phyloP scores from a whole-genome alignment of 2,329 filamentous ascomycete genomes.

The Talaromyces islandicus region DNA sequence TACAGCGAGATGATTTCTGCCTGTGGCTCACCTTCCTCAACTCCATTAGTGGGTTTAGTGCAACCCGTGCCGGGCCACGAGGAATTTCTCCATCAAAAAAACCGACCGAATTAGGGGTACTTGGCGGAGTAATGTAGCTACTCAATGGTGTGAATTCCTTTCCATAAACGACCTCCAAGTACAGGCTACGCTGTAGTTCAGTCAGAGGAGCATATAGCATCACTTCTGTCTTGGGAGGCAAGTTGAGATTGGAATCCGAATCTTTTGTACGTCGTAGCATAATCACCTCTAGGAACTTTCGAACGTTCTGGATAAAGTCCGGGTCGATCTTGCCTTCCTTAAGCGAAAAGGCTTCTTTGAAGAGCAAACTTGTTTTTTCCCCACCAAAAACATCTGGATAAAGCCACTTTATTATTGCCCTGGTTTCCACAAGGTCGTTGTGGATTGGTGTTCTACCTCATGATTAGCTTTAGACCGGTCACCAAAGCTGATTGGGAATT shows the following conservation, averaged over 20 bases:
- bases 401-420: constrained; percentile 53
- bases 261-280: constrained; percentile 57
- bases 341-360: constrained; percentile 53
- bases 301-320: constrained; percentile 48
- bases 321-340: constrained; percentile 49
- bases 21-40: constrained; percentile 38
- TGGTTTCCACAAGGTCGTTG: constrained; percentile 54
- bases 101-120: neutral
- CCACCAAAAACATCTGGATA: constrained; percentile 52
- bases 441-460: constrained; percentile 47
- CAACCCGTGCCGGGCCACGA: neutral
- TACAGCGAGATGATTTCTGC: neutral
- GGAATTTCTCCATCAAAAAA: neutral
- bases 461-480: constrained; percentile 64
- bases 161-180: constrained; percentile 51
- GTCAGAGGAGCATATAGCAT: constrained; percentile 54
- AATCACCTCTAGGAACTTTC: constrained; percentile 49
- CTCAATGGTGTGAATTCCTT: neutral
- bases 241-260: constrained; percentile 48
- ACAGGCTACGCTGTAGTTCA: constrained; percentile 55
- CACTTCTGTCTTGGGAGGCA: constrained; percentile 54
- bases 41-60: constrained; percentile 50
- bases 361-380: constrained; percentile 44
- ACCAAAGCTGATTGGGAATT: constrained; percentile 35
- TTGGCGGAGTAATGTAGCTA: neutral